Evolutionary conservation across 306 rosid species (phyloP).

Genomic region (Myrica gale): DNA sequence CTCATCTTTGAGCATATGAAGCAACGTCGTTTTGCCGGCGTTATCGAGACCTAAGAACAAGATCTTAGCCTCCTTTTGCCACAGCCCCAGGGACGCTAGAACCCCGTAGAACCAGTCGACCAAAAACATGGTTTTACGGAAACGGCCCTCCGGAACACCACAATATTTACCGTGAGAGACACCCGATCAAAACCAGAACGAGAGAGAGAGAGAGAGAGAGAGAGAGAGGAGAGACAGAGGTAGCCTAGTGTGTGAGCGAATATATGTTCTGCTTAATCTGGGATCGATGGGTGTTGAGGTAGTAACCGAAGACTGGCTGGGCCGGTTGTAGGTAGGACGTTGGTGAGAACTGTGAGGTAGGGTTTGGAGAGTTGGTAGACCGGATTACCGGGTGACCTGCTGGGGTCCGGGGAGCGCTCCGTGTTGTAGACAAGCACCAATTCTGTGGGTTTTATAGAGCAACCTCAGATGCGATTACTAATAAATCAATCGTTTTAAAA

Average conservation of each 20-base stretch:
- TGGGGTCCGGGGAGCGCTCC: too few relatives aligned
- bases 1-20: slow-evolving; percentile 95
- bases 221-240: slow-evolving; percentile 10
- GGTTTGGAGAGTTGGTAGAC: background rate
- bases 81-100: slow-evolving; percentile 82
- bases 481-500: too few relatives aligned
- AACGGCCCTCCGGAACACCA: background rate
- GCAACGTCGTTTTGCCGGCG: slow-evolving; percentile 88
- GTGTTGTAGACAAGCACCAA: too few relatives aligned
- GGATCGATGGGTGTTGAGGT: background rate
- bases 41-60: slow-evolving; percentile 84
- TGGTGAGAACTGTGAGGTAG: background rate
- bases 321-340: background rate
- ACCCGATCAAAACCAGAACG: slow-evolving; percentile 30
- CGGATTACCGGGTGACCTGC: background rate
- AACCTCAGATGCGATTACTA: too few relatives aligned
- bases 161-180: slow-evolving; percentile 14
- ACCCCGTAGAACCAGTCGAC: slow-evolving; percentile 84
- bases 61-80: slow-evolving; percentile 98
- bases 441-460: too few relatives aligned
- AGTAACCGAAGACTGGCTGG: slow-evolving; percentile 12
- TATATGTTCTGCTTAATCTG: background rate
- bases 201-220: too few relatives aligned
- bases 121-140: slow-evolving; percentile 51
- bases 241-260: slow-evolving; percentile 5